Base-by-base conservation (phyloP, 306 rosid genomes). In the Vigna radiata region DNA sequence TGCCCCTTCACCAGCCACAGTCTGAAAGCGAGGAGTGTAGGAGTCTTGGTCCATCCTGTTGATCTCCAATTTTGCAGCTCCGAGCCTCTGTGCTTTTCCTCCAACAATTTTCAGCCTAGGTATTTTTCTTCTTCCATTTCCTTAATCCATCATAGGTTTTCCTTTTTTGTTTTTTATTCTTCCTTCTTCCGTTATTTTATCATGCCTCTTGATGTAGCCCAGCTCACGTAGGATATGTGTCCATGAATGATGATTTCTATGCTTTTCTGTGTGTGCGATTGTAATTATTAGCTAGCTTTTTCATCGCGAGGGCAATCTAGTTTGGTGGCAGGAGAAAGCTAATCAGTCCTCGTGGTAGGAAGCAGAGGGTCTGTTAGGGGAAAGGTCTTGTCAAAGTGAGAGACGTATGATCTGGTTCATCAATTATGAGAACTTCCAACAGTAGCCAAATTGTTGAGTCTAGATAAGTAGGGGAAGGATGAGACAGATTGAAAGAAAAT, bases 1-100 rank as follows among this genome's bases (percentile, higher is more conserved):
- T 79, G 16, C 36, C 77, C 1, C 89, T 62, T 39, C 91, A 69
- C 46, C 83, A 50, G 61, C 89, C 69, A 79, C 85, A 54, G 70
- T 75, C 87, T 6, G 94, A 85, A 52, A 79, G 83, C 79, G 90
- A 87, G 76, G 91, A 88, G 72, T 88, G 86, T 79, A 87, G 92
- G 83, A 86, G 86, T 48, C 83, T 86, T 17, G 94, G 89, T 33
- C 97, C 90, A 23, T 82, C 93, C 64, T 80, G 91, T 75, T 93
- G 87, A 87, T 81, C 33, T 46, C 55, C 39, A 58, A 49, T 50
- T 72, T 79, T 72, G 68, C 76, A 56, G 61, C 77, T 70, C 83
- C 72, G 17, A 37, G 68, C 76, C 68, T 77, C 76, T 73, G 74
- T 44, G 75, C 71, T 76, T 75, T 78, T 79, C 16, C 41, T 77